phyloP scores from a whole-genome alignment of 1,139 yeast genomes.

The Yarrowia galli region DNA sequence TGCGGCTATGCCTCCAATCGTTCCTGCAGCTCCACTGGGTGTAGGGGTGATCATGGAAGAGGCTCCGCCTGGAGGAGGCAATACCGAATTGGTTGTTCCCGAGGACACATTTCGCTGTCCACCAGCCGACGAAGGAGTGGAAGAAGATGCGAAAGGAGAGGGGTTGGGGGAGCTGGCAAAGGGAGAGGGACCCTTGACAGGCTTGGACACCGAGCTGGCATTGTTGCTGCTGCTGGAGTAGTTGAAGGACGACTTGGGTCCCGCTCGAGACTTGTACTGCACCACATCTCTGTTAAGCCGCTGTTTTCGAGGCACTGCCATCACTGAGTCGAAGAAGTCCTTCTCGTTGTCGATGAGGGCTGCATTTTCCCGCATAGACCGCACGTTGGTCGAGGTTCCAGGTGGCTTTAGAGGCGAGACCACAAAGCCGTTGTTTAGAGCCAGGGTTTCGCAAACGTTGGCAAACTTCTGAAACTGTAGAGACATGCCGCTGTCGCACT shows the following conservation, averaged over 20 bases:
- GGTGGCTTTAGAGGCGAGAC: slow-evolving; percentile 68
- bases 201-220: slow-evolving; percentile 14
- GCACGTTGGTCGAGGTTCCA: slow-evolving; percentile 49
- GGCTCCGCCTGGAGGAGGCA: not conserved
- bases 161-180: slow-evolving; percentile 38
- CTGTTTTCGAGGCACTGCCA: slow-evolving; percentile 47
- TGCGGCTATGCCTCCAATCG: slow-evolving; percentile 28
- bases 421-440: slow-evolving; percentile 84
- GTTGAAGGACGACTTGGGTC: slow-evolving; percentile 47
- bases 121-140: slow-evolving; percentile 8
- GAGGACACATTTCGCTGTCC: slow-evolving; percentile 18
- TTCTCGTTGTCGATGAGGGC: slow-evolving; percentile 80
- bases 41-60: not conserved
- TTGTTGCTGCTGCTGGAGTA: not conserved
- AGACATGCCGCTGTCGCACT: slow-evolving; percentile 86
- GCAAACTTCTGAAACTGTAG: slow-evolving; percentile 89
- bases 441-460: slow-evolving; percentile 81
- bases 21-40: slow-evolving; percentile 20
- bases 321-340: slow-evolving; percentile 77
- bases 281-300: slow-evolving; percentile 54
- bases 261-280: slow-evolving; percentile 66
- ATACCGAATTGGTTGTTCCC: slow-evolving; percentile 33
- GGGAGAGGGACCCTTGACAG: slow-evolving; percentile 31
- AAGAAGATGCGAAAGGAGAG: slow-evolving; percentile 28
- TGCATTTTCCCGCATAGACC: slow-evolving; percentile 78